Evolutionary conservation across 2,329 filamentous ascomycete species (phyloP), one percentile per base, ranked within the genome.

Genomic region (Pyrenochaeta sp.): DNA sequence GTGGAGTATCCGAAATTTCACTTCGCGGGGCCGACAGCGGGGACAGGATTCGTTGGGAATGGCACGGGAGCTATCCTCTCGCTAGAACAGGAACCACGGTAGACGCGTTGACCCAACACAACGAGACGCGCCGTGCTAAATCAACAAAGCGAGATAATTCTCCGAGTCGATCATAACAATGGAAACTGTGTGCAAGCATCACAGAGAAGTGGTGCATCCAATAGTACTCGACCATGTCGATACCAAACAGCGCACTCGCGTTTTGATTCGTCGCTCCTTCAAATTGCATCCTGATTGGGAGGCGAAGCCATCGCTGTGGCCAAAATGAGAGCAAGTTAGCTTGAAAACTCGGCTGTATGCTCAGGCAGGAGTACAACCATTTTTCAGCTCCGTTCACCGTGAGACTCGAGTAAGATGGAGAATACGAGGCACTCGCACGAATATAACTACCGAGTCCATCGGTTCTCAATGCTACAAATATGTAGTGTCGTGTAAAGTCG

Each of bases 81-180:
- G n/a, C n/a, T n/a, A n/a, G n/a, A n/a, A n/a, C n/a, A n/a, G n/a
- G n/a, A n/a, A n/a, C n/a, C n/a, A 27, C 24, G 21, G 18, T 35
- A 30, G 35, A 38, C 32, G 38, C 28, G 38, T 42, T 29, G 26
- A 41, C 31, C 36, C 14, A 9, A 35, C 32, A 22, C 34, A 38
- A 39, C 40, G 37, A 31, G 22, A 39, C 39, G 35, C 36, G 31
- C 30, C 10, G 15, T 7, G 5, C 5, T 26, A 34, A 13, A 10
- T 40, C 43, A 38, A 48, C 19, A 44, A 40, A 31, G 35, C n/a
- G 29, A 44, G 34, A 35, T 42, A 44, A 49, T 44, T 53, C 49
- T 53, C 49, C 49, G 49, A 41, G 52, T 35, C 30, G 40, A 53
- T 44, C 48, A n/a, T 28, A 35, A n/a, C n/a, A n/a, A 20, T 35